Base-by-base conservation (phyloP, 495 filamentous ascomycete genomes). In the Podospora comata region DNA sequence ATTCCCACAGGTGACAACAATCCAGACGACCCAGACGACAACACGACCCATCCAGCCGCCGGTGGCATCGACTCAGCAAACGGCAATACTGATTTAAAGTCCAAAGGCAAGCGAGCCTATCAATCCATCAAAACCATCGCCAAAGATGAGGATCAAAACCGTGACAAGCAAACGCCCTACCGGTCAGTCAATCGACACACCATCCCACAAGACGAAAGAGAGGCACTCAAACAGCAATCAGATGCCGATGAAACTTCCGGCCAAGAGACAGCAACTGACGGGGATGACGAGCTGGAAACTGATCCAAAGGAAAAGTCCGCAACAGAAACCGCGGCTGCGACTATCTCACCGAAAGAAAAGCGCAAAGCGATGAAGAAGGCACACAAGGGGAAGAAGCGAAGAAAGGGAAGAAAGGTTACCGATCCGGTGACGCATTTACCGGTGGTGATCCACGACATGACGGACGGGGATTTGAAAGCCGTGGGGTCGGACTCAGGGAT, bases 341-440 rank as follows among this genome's bases (percentile, higher is more conserved):
- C 75, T n/a, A 69, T 80, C 58, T 81, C 89, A 60, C 85, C 87
- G 5, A 85, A 81, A 70, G 76, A 87, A 65, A 86, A 85, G 71
- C 79, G 88, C 27, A 89, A 90, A 75, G 74, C 74, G 3, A 85
- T 86, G 82, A 85, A 87, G 73, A 79, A 84, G 48, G 19, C 83
- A 66, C 7, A 19, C 19, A 44, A 39, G 28, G 19, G 19, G 19
- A 62, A 62, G 27, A 84, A 87, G 67, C 80, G 84, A 39, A 80
- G 85, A 53, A 82, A 81, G 34, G 85, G 85, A 18, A 81, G 88
- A 16, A 79, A 88, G 71, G 89, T 91, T n/a, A 91, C 88, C 5
- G 89, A 91, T 75, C 89, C 89, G 0, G 85, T 91, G 16, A 91
- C 89, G 0, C 89, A 91, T 74, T 76, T 91, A 1, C 88, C 88